Base-by-base conservation (phyloP, 192 early-diverging fungal species). In the Coemansia sp. region DNA sequence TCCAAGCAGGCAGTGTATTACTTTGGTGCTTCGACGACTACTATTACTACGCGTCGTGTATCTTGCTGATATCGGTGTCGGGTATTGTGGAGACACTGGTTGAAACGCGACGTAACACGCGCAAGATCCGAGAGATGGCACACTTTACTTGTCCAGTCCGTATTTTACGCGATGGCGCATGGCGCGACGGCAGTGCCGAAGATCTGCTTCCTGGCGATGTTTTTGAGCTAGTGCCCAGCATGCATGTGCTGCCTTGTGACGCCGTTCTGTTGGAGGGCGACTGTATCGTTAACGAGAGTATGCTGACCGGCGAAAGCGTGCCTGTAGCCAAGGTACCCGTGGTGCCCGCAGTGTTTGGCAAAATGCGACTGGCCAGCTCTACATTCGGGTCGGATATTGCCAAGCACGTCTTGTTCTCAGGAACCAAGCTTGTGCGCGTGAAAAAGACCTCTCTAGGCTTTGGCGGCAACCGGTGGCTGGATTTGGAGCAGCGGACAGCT, bases 171-270 rank as follows among this genome's bases (percentile, higher is more conserved):
- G 72, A 84, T 34, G 78, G 84, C 8, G 57, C 65, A 18, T 90
- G 87, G 89, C 46, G 71, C 12, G 72, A 81, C 38, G 58, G 82
- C 34, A 47, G 22, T 15, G 91, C 91, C 3, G 88, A 90, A n/a
- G 92, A 97, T n/a, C 85, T 99, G 68, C 91, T 97, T 12, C 96
- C 97, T 15, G 98, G 98, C 33, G 98, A 99, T 75, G 85, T 99
- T 29, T 92, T 97, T 75, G 94, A 98, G 75, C 79, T 93, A 3
- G 83, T 85, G n/a, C 57, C 88, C n/a, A 72, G 87, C 40, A 78
- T 92, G 68, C 66, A 80, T 27, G 85, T 87, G 2, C 84, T 97
- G 34, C 96, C 98, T 0, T 98, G 96, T 78, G 98, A 99, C 71
- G 94, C 94, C 3, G 83, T 98, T 33, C 86, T 99, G 16, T 86